These are phyloP conservation scores for Stephanodiscus minutulus DNA, from an alignment of 108 stramenopile species.

Conservation along the genomic window DNA sequence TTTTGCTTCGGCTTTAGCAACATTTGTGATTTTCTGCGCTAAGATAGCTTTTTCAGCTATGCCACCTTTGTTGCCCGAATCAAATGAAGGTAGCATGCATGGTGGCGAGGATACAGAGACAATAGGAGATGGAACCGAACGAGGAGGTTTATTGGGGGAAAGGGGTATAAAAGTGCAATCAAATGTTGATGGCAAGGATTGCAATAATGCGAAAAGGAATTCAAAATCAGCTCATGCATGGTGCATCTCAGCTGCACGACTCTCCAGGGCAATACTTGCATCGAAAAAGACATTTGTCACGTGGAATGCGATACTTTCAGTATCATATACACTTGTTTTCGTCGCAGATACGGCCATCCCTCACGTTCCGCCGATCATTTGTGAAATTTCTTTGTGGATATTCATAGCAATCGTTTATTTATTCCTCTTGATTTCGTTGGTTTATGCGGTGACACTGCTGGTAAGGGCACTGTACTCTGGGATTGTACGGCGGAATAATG, in stretches of 20 bases:
- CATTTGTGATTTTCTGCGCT: constrained; percentile 41
- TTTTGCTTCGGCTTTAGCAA: constrained; percentile 39
- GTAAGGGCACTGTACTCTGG: constrained; percentile 28
- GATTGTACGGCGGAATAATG: constrained; percentile 28
- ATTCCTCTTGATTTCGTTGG: constrained; percentile 20
- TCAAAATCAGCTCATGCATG: constrained; percentile 7
- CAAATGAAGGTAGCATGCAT: constrained; percentile 22
- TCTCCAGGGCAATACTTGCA: constrained; percentile 31
- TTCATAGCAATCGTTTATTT: constrained; percentile 29
- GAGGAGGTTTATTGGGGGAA: constrained; percentile 17
- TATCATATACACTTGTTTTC: constrained; percentile 29
- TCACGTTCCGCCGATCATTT: background rate
- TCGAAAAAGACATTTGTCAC: constrained; percentile 35
- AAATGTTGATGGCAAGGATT: constrained; percentile 1
- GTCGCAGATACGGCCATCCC: constrained; percentile 16
- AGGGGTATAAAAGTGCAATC: background rate
- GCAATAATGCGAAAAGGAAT: background rate
- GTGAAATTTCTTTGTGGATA: constrained; percentile 41
- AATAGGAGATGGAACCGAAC: constrained; percentile 12
- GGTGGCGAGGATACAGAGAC: constrained; percentile 27
- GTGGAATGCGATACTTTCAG: constrained; percentile 36
- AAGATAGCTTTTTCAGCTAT: constrained; percentile 41
- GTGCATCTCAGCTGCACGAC: constrained; percentile 15
- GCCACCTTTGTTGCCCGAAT: constrained; percentile 33
- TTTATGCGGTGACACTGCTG: constrained; percentile 36